Base-by-base conservation (phyloP, 257 asterid species). In the Buddleja alternifolia region DNA sequence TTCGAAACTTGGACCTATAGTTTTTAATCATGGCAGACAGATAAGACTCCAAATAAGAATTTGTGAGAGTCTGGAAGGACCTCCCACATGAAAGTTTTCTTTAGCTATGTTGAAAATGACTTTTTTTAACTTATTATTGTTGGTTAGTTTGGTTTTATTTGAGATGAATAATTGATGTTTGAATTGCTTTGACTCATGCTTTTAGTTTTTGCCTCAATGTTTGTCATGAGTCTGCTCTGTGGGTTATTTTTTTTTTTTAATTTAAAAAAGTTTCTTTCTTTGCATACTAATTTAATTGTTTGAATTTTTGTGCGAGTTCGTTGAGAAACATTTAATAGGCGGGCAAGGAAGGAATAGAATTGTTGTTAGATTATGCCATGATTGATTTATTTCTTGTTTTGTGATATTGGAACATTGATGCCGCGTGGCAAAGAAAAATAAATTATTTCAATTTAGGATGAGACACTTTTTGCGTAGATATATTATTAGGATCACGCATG, bases 141-240 rank as follows among this genome's bases (percentile, higher is more conserved):
- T 48, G 34, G 45, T 48, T 36, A 39, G 48, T 59, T 60, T 71
- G 54, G 57, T 66, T 76, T 59, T 75, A 48, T 58, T 29, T 37
- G 66, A 67, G 21, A 12, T 44, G 32, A 59, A 39, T 10, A 64
- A 46, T 57, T 44, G 48, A 19, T 53, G 19, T 53, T 51, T 17
- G 65, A 39, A 56, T 47, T 67, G 17, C 53, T 60, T 29, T 8
- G 48, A 36, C 6, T 69, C 17, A 21, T 66, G 53, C 34, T 34
- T 74, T 44, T 17, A 1, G 40, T 25, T 23, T 50, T 36, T 47
- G 0, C 61, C 57, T 14, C 37, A 39, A 16, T 47, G 23, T 44
- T 32, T 51, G 55, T 47, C 12, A 50, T 29, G 66, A 19, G 50
- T 10, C 34, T 61, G 37, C 59, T 51, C 21, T 46, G 19, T 37